A percentile compares a stretch with the other conserved stretches of the same genome.
Evolutionary conservation across 2,329 filamentous ascomycete genomes (phyloP).

Genomic region (Fusarium pseudoanthophilum): DNA sequence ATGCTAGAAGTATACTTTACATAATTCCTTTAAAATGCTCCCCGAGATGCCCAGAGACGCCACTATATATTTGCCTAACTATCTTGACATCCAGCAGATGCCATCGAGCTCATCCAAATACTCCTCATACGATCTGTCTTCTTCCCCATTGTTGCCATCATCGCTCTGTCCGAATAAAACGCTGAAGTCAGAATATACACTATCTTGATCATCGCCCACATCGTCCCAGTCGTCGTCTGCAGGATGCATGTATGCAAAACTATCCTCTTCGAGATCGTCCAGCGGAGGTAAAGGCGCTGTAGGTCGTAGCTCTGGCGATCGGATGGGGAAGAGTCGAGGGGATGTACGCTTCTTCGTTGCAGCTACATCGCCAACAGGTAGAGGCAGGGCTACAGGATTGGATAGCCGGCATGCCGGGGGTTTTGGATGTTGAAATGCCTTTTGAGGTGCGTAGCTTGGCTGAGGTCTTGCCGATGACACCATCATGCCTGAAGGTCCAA

Average conservation of each 20-base stretch:
- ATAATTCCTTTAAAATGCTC: constrained; percentile 5
- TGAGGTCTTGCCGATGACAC: constrained; percentile 15
- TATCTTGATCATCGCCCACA: constrained; percentile 56
- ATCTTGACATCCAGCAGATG: constrained; percentile 58
- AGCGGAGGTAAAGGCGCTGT: constrained; percentile 31
- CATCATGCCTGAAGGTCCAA: constrained; percentile 11
- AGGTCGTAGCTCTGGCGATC: constrained; percentile 50
- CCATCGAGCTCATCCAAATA: constrained; percentile 67
- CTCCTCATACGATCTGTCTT: constrained; percentile 62
- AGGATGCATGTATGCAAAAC: constrained; percentile 60
- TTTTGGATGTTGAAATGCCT: constrained; percentile 29
- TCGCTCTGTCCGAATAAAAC: constrained; percentile 58
- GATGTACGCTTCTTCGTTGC: constrained; percentile 45
- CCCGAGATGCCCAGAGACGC: constrained; percentile 6
- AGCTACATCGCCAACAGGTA: constrained; percentile 42
- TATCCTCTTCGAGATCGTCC: constrained; percentile 57
- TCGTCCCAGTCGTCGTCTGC: constrained; percentile 59
- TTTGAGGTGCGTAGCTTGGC: not conserved
- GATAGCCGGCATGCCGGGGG: constrained; percentile 43
- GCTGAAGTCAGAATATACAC: constrained; percentile 66
- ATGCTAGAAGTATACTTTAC: constrained; percentile 29
- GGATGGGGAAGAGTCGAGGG: constrained; percentile 47
- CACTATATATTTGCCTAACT: constrained; percentile 9
- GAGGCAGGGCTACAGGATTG: constrained; percentile 45
- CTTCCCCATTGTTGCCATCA: constrained; percentile 40